Base-by-base conservation (phyloP, 164 flowering plant genomes). In the Aristolochia fimbriata region DNA sequence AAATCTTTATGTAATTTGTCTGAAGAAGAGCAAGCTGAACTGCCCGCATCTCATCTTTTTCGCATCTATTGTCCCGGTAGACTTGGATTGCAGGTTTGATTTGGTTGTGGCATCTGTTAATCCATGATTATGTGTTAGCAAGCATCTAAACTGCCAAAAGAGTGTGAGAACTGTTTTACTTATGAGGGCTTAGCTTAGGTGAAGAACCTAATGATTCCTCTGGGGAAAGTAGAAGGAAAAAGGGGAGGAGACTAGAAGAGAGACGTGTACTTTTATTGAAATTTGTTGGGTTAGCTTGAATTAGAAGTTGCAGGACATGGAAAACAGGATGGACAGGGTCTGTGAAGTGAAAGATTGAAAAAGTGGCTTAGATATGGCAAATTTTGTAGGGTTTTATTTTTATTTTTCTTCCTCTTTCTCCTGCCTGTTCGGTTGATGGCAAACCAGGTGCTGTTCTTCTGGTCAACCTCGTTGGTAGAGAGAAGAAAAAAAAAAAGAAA, bases 391-490 rank as follows among this genome's bases (percentile, higher is more conserved):
- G n/a, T n/a, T n/a, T n/a, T n/a, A n/a, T n/a, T n/a, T n/a, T 24
- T 11, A 2, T 52, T 52, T 23, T 22, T 52, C 12, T 37, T 10
- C 43, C 8, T 10, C 62, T 37, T 37, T 10, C 43, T 37, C 43
- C 62, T 71, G 65, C 64, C 53, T 41, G 77, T 74, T 68, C 65
- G 70, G 59, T 68, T 60, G 62, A 64, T 71, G 64, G 76, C 69
- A 58, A 76, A 70, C 76, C 75, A 68, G 62, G 45, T 50, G 51
- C 66, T 60, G 52, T 50, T 54, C 61, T 41, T 47, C 63, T 62
- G 71, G 80, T 74, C 79, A 74, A 75, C 76, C 79, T 70, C 50
- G 56, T 67, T 66, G n/a, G n/a, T n/a, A 27, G 30, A 27, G 30
- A 5, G 30, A 27, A 27, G 30, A 27, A 5, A 27, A 48, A 70